Evolutionary conservation across 139 green algal genomes (phyloP), one percentile per base, ranked within the genome.

Genomic region (Desmodesmus armatus): DNA sequence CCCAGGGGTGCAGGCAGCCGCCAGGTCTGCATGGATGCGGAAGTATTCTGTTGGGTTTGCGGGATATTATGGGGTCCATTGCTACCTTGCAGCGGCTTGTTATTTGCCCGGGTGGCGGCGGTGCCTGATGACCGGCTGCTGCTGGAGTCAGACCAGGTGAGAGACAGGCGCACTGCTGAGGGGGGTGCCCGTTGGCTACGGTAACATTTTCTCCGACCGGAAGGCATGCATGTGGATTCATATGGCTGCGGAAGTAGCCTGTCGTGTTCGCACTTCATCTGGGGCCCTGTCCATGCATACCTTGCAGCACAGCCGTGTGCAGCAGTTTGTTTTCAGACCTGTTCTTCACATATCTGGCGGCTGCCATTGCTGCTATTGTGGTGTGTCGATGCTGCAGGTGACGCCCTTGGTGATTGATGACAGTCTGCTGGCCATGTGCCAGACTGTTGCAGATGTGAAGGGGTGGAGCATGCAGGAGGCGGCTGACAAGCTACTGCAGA

Each of bases 91-190:
- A 67, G 58, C 13, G 17, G 31, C 17, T 23, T 35, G 21, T 23
- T 23, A 35, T 0, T 27, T 55, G 9, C 13, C 47, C 47, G 7
- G 7, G 47, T 55, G 47, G 7, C 47, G 9, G 84, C 79, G 27
- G 75, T 88, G 19, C 89, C 89, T 39, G 51, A 80, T 76, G 73
- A 88, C 62, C 66, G 83, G 31, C 35, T 92, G 44, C 82, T 92
- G 49, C 27, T 90, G 21, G 89, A 92, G 76, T 84, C 39, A 13
- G 89, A 92, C 66, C 47, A 80, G 35, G 62, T 53, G n/a, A 25
- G 41, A 21, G 49, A n/a, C n/a, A n/a, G n/a, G n/a, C n/a, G n/a
- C n/a, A n/a, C n/a, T n/a, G 62, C 9, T 15, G n/a, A 72, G 17
- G 39, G 39, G 41, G 67, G 37, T 55, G 39, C 41, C 67, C n/a